Evolutionary conservation across 2,329 filamentous ascomycete species (phyloP).

Genomic region (Aureobasidium sp.): DNA sequence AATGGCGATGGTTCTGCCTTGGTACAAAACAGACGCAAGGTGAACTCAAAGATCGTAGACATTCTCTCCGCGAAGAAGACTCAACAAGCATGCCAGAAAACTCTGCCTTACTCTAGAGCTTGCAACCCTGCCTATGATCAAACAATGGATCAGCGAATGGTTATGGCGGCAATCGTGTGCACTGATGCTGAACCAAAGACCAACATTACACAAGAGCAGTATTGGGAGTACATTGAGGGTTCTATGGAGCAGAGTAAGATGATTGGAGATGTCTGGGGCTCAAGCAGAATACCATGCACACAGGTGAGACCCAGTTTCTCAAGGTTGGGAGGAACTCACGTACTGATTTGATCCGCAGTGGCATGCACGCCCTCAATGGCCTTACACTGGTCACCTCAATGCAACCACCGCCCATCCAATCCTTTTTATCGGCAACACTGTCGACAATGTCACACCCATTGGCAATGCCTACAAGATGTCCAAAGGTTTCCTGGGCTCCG

Average conservation of each 20-base stretch:
- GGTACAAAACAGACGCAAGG: constrained; percentile 35
- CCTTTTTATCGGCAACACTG: constrained; percentile 49
- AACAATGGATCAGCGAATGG: constrained; percentile 9
- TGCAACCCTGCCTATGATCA: constrained; percentile 10
- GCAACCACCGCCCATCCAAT: constrained; percentile 45
- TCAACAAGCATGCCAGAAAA: constrained; percentile 20
- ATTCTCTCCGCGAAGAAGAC: constrained; percentile 5
- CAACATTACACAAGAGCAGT: constrained; percentile 19
- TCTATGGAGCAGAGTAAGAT: constrained; percentile 26
- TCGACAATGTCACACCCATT: constrained; percentile 54
- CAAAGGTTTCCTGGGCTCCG: constrained; percentile 34
- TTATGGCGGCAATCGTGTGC: constrained; percentile 26
- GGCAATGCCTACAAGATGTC: constrained; percentile 38
- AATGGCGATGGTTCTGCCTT: constrained; percentile 22
- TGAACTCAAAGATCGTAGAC: constrained; percentile 19
- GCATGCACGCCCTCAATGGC: constrained; percentile 18
- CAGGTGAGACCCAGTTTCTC: neutral
- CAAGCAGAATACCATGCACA: constrained; percentile 29
- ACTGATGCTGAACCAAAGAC: constrained; percentile 27
- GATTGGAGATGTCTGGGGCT: constrained; percentile 30
- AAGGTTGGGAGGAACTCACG: neutral
- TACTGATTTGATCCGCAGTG: neutral
- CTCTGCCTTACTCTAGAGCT: constrained; percentile 22
- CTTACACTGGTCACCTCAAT: constrained; percentile 19
- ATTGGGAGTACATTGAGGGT: constrained; percentile 16